Conservation (phyloP, 129 eudicot species). For the Flaveria linearis region DNA sequence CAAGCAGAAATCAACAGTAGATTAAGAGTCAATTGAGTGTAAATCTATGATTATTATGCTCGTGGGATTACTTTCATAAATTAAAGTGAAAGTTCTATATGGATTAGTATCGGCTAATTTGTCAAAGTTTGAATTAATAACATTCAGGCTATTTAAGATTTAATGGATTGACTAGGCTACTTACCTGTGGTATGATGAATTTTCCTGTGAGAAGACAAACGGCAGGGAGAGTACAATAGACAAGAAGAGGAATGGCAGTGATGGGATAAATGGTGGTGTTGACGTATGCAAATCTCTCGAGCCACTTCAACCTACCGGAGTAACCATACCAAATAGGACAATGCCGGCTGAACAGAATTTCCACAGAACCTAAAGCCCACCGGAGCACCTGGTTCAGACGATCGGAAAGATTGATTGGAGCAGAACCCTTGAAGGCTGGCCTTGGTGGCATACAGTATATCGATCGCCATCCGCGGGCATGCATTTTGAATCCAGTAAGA, state of each 20-base stretch:
- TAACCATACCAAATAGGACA: slow-evolving; percentile 97
- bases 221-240: slow-evolving; percentile 89
- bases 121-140: too few relatives aligned
- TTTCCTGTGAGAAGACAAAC: slow-evolving; percentile 91
- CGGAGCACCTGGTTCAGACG: slow-evolving; percentile 97
- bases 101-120: too few relatives aligned
- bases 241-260: slow-evolving; percentile 77
- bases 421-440: slow-evolving; percentile 95
- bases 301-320: slow-evolving; percentile 83
- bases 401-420: slow-evolving; percentile 95
- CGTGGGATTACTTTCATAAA: too few relatives aligned
- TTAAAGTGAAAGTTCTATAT: too few relatives aligned
- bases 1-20: too few relatives aligned
- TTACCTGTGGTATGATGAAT: slow-evolving; percentile 94
- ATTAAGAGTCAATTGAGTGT: too few relatives aligned
- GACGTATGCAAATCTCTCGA: slow-evolving; percentile 86
- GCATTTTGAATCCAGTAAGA: slow-evolving; percentile 96
- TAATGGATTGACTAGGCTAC: slow-evolving; percentile 25
- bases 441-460: slow-evolving; percentile 89
- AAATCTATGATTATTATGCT: too few relatives aligned
- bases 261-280: slow-evolving; percentile 90
- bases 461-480: slow-evolving; percentile 98
- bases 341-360: slow-evolving; percentile 89
- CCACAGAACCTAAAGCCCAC: slow-evolving; percentile 98
- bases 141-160: too few relatives aligned